Conservation (phyloP, 148 eudicot species). For the Fagopyrum homotropicum region DNA sequence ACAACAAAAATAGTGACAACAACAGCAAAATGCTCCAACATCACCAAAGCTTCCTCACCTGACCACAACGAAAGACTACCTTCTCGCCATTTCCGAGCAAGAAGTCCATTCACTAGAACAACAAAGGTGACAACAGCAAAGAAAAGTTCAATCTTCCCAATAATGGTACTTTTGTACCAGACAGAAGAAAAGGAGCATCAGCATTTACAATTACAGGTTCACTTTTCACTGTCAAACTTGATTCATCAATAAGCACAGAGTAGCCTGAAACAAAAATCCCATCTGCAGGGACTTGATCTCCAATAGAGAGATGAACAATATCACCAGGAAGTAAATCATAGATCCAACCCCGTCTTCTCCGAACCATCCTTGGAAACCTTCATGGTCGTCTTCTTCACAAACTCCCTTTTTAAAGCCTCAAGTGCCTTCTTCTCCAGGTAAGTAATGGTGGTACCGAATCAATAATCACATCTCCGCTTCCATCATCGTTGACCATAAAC, state of each 20-base stretch:
- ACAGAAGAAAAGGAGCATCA: conserved; percentile 75
- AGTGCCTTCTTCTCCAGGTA: conserved; percentile 12
- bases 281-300: conserved; percentile 98
- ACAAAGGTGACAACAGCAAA: conserved; percentile 87
- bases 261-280: conserved; percentile 88
- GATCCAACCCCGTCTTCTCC: conserved; percentile 21
- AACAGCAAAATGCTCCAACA: too few species aligned
- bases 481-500: background rate
- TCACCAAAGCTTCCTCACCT: too few species aligned
- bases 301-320: conserved; percentile 84
- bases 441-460: conserved; percentile 18
- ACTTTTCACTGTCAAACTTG: conserved; percentile 94
- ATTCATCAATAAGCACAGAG: conserved; percentile 78
- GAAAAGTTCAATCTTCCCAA: conserved; percentile 88
- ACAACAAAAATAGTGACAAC: too few species aligned
- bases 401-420: background rate
- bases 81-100: too few species aligned
- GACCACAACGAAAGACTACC: too few species aligned
- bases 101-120: conserved; percentile 39
- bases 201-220: conserved; percentile 72
- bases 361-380: background rate
- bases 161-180: conserved; percentile 96
- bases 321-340: conserved; percentile 87
- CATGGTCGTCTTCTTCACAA: background rate
- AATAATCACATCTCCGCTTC: conserved; percentile 3